Evolutionary conservation across 1,284 basidiomycete species (phyloP).

Genomic region (Cryptococcus amylolentus): DNA sequence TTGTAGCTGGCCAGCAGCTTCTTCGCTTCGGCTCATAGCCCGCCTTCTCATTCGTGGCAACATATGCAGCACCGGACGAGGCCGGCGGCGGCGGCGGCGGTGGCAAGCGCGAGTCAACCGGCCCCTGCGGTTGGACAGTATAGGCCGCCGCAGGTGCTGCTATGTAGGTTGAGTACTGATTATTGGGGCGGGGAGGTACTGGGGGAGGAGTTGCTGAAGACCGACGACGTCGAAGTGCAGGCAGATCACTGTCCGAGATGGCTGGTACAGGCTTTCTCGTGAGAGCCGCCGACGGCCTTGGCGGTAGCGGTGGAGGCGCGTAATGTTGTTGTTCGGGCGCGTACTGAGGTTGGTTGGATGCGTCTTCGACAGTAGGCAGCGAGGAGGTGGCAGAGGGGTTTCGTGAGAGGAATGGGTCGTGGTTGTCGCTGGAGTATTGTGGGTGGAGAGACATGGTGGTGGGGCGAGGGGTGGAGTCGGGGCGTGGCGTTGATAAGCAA

Average conservation of each 20-base stretch:
- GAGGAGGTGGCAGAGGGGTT: not conserved
- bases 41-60: conserved; percentile 8
- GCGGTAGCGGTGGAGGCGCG: conserved; percentile 11
- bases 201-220: conserved; percentile 3
- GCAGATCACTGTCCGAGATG: conserved; percentile 3
- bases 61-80: not conserved
- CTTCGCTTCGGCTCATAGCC: conserved; percentile 5
- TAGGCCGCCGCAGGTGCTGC: conserved; percentile 7
- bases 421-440: not conserved
- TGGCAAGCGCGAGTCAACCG: conserved; percentile 8
- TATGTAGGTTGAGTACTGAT: not conserved
- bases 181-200: conserved; percentile 6
- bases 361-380: not conserved
- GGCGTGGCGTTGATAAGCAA: no score
- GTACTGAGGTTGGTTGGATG: not conserved
- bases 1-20: conserved; percentile 14
- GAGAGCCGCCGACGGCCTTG: conserved; percentile 6
- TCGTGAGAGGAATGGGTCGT: not conserved
- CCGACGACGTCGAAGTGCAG: not conserved
- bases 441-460: not conserved
- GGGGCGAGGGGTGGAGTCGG: not conserved
- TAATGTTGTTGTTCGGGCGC: not conserved
- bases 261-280: conserved; percentile 16
- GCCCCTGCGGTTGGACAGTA: conserved; percentile 2
- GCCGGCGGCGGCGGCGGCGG: conserved; percentile 12